These are phyloP conservation scores for Pythium aristosporum DNA, from an alignment of 352 stramenopile genomes.

Conservation along the genomic window DNA sequence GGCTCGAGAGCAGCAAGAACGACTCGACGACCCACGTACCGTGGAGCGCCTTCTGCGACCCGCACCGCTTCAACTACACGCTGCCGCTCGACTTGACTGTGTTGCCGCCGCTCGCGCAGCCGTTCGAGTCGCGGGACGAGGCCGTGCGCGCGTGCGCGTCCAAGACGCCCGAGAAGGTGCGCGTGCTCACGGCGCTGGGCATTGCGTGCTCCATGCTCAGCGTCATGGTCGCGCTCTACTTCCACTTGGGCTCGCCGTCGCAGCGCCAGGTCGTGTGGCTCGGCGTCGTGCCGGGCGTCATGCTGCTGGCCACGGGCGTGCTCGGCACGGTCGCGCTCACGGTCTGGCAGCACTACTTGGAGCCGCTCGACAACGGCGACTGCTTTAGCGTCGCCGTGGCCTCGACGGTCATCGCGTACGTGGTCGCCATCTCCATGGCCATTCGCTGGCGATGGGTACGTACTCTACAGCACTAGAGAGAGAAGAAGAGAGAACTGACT, in stretches of 20 bases:
- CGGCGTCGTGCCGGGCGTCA: slow-evolving; percentile 49
- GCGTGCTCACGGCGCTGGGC: slow-evolving; percentile 42
- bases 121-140: slow-evolving; percentile 9
- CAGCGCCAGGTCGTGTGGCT: slow-evolving; percentile 59
- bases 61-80: slow-evolving; percentile 26
- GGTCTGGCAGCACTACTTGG: slow-evolving; percentile 59
- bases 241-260: slow-evolving; percentile 66
- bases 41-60: slow-evolving; percentile 57
- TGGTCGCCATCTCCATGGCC: slow-evolving; percentile 65
- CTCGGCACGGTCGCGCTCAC: slow-evolving; percentile 42
- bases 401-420: slow-evolving; percentile 65
- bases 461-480: not conserved
- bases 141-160: slow-evolving; percentile 23
- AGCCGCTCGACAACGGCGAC: slow-evolving; percentile 67
- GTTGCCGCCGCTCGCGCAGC: slow-evolving; percentile 14
- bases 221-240: slow-evolving; percentile 48
- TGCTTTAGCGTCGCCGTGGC: slow-evolving; percentile 69
- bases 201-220: slow-evolving; percentile 50
- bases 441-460: slow-evolving; percentile 69
- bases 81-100: slow-evolving; percentile 25
- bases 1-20: slow-evolving; percentile 33
- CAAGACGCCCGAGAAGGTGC: slow-evolving; percentile 31
- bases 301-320: slow-evolving; percentile 49
- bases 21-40: slow-evolving; percentile 39
- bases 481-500: not conserved